These are phyloP conservation scores for Bruguiera sexangula DNA, from an alignment of 345 rosid genomes.

Conservation along the genomic window DNA sequence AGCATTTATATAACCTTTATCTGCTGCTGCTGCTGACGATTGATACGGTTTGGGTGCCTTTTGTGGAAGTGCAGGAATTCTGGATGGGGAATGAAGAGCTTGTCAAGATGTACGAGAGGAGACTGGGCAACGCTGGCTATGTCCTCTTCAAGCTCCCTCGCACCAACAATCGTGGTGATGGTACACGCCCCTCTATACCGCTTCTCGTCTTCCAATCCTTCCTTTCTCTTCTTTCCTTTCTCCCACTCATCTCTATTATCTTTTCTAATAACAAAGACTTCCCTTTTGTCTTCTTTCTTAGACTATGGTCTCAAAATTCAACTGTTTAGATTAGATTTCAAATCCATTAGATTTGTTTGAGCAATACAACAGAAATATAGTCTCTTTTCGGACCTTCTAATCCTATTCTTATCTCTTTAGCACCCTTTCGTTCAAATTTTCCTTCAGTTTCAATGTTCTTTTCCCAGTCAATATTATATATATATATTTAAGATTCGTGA, in stretches of 20 bases:
- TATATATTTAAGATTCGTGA: no score
- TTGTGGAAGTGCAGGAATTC: constrained; percentile 54
- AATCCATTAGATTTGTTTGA: no score
- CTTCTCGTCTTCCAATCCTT: background rate
- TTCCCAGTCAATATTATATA: no score
- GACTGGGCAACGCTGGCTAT: constrained; percentile 86
- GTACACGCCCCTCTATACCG: constrained; percentile 26
- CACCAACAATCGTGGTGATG: constrained; percentile 95
- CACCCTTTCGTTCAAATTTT: no score
- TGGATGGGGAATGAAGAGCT: constrained; percentile 92
- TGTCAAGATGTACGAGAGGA: constrained; percentile 75
- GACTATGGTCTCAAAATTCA: no score
- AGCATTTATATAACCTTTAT: background rate
- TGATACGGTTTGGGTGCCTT: no score
- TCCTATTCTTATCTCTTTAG: no score
- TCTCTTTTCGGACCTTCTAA: no score
- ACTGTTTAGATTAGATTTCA: no score
- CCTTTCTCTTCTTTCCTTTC: background rate
- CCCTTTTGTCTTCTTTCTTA: no score
- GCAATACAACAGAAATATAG: no score
- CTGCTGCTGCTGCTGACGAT: background rate
- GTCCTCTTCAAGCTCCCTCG: constrained; percentile 69
- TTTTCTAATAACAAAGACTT: background rate
- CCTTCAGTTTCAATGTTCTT: no score
- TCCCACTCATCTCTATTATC: background rate